Conservation (phyloP, 129 eudicot genomes). For the Solidago caesia region DNA sequence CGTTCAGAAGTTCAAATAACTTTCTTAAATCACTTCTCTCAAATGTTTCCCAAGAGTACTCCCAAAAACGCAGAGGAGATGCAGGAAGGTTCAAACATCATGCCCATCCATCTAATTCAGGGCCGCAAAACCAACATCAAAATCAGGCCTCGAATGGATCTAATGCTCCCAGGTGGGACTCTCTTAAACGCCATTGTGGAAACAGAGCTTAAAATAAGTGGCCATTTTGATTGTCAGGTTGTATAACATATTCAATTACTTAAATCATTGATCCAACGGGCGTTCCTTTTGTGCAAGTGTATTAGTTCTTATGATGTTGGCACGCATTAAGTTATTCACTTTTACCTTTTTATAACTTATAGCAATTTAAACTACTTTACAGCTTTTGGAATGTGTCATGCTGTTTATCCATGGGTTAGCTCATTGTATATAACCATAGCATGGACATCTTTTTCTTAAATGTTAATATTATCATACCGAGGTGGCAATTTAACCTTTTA, state of each 20-base stretch:
- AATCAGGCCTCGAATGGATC: slow-evolving; percentile 16
- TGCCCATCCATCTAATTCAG: slow-evolving; percentile 18
- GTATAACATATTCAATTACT: slow-evolving; percentile 4
- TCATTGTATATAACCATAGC: not conserved
- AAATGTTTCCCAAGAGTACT: slow-evolving; percentile 9
- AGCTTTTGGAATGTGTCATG: not conserved
- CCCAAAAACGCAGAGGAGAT: slow-evolving; percentile 21
- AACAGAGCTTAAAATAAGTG: slow-evolving; percentile 21
- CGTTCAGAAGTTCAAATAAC: slow-evolving; percentile 26
- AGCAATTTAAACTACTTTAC: slow-evolving; percentile 15
- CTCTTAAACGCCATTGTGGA: slow-evolving; percentile 41
- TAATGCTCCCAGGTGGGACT: slow-evolving; percentile 33
- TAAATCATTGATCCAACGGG: not conserved
- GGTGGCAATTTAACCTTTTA: too few species aligned
- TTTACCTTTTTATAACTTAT: not conserved
- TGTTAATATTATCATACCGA: too few species aligned
- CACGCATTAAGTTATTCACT: not conserved
- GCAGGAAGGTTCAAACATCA: not conserved
- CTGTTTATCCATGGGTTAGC: not conserved
- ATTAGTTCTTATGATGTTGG: slow-evolving; percentile 6
- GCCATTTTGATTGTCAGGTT: not conserved
- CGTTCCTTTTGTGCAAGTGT: slow-evolving; percentile 3
- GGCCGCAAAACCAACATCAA: slow-evolving; percentile 4
- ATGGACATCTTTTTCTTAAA: too few species aligned
- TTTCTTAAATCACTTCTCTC: slow-evolving; percentile 38